Evolutionary conservation across 495 filamentous ascomycete species (phyloP).

Genomic region (Hypoxylon crocopeplum): DNA sequence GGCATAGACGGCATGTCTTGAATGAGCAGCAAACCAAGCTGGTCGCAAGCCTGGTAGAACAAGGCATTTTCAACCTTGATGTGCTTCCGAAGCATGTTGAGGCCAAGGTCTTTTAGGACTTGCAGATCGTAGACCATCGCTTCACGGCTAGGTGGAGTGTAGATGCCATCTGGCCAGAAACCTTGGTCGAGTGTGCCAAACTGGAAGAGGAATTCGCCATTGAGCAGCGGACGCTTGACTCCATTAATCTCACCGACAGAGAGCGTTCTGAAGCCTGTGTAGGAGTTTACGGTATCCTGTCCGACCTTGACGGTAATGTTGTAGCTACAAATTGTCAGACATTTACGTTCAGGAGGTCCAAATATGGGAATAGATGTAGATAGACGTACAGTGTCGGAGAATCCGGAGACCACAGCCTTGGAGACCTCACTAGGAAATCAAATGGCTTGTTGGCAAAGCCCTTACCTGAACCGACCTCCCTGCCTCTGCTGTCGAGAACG

Average conservation of each 20-base stretch:
- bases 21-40: constrained; percentile 67
- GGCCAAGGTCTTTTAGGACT: constrained; percentile 65
- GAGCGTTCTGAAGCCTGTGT: constrained; percentile 72
- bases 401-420: constrained; percentile 66
- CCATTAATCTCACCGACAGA: constrained; percentile 60
- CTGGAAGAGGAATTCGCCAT: constrained; percentile 68
- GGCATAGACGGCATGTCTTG: constrained; percentile 73
- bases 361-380: background rate
- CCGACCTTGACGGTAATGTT: constrained; percentile 64
- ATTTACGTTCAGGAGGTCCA: background rate
- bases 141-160: constrained; percentile 64
- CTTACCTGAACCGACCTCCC: constrained; percentile 34
- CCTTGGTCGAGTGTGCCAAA: constrained; percentile 74
- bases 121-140: constrained; percentile 72
- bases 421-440: constrained; percentile 56
- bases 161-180: constrained; percentile 72
- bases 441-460: constrained; percentile 56
- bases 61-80: constrained; percentile 73
- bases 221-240: constrained; percentile 65
- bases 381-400: constrained; percentile 56
- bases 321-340: constrained; percentile 47
- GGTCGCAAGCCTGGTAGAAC: constrained; percentile 72
- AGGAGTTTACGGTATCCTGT: constrained; percentile 62
- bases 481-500: constrained; percentile 47
- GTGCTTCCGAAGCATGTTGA: constrained; percentile 74